Base-by-base conservation (phyloP, 1,139 yeast species). In the Nakaseomyces sp. region DNA sequence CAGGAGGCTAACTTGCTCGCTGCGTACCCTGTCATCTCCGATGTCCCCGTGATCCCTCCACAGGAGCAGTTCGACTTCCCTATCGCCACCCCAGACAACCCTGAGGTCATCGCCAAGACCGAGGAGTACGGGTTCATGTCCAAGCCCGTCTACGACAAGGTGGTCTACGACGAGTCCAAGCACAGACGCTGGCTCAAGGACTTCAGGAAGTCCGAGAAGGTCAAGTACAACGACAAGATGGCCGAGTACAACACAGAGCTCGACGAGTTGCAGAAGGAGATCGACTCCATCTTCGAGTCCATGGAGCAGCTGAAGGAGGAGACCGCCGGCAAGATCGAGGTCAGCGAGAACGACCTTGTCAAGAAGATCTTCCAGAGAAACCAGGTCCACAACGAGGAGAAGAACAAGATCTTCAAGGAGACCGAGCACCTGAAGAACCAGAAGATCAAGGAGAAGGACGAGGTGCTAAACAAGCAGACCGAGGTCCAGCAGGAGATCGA, bases 31-130 rank as follows among this genome's bases (percentile, higher is more conserved):
- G 36, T 24, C 9, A 30, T 28, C 36, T 18, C 33, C 13, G 36
- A 28, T 20, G 26, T 30, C 19, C 33, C 38, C 3, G 38, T 35
- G 38, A 22, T 35, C 42, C 39, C 38, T 5, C 13, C 26, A 5
- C 38, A 35, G 38, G n/a, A 40, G 42, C 8, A 45, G 48, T 13
- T 35, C 18, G 38, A 35, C 18, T 35, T 35, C 37, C 62, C 60
- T 20, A 43, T 51, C 13, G 64, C 65, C 1, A 53, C 60, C 8
- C 61, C 62, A 3, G 57, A 58, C 16, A 55, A 58, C 28, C 61
- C 58, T 6, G 65, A 61, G 44, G 29, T 44, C 20, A 47, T 61
- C 9, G 58, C 59, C 12, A 53, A 51, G 30, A 52, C 60, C 3
- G 50, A 50, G 13, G 48, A 52, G n/a, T 51, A 39, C 36, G 61